Percentiles rank a stretch among this genome's conserved stretches.
phyloP scores from a whole-genome alignment of 2,329 filamentous ascomycete genomes.

The Phyllosticta citribraziliensis region DNA sequence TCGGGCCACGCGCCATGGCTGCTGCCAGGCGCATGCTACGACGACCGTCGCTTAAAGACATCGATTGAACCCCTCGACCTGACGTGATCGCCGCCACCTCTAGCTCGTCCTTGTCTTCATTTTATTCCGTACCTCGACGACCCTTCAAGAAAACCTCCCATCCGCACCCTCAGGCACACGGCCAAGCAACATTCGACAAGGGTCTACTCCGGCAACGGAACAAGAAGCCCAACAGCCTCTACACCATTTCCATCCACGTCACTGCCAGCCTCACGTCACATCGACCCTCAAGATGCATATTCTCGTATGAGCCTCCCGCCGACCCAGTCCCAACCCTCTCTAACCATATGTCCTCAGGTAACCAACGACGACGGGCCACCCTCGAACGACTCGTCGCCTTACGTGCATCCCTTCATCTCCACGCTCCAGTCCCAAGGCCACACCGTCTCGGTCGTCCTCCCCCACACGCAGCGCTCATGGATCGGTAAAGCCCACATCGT shows the following conservation, averaged over 20 bases:
- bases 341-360: constrained; percentile 24
- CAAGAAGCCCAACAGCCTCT: neutral
- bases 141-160: neutral
- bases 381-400: constrained; percentile 39
- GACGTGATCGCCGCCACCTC: neutral
- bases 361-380: constrained; percentile 44
- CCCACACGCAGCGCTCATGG: constrained; percentile 89
- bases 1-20: neutral
- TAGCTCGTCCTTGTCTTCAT: neutral
- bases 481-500: constrained; percentile 98
- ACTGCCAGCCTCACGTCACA: constrained; percentile 1
- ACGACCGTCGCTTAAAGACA: neutral
- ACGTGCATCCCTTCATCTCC: constrained; percentile 38
- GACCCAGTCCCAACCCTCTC: neutral
- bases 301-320: constrained; percentile 20
- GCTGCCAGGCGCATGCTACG: neutral
- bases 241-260: neutral
- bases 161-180: neutral
- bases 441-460: constrained; percentile 82
- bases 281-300: constrained; percentile 26
- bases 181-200: neutral
- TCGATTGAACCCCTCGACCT: neutral
- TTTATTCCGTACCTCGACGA: neutral
- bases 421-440: constrained; percentile 57
- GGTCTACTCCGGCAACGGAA: neutral